Conservation (phyloP, 176 grass and related monocot genomes). For the Stipa capillata region DNA sequence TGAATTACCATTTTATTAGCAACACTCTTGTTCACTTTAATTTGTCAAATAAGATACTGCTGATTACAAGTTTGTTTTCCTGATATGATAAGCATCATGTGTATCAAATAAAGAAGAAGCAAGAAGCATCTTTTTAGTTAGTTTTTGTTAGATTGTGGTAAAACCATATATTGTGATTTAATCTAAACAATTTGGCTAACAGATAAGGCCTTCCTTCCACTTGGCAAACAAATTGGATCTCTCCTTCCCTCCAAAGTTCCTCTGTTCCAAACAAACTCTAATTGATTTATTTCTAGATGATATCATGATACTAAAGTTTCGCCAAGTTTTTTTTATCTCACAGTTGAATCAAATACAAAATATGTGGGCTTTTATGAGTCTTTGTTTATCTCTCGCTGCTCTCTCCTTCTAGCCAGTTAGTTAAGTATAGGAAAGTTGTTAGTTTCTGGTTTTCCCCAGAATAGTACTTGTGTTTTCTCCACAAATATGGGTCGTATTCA, state of each 20-base stretch:
- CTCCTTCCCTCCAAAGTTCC: background rate
- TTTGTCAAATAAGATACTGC: constrained; percentile 5
- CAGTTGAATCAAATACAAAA: background rate
- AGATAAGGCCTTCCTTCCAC: background rate
- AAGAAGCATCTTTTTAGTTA: background rate
- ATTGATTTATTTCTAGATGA: background rate
- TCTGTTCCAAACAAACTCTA: background rate
- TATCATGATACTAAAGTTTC: background rate
- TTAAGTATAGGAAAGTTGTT: background rate
- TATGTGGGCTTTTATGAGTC: background rate
- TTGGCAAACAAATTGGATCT: background rate
- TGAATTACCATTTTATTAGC: background rate
- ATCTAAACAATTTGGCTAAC: background rate
- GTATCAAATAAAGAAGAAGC: background rate
- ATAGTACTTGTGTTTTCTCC: background rate
- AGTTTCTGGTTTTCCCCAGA: background rate
- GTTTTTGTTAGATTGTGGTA: background rate
- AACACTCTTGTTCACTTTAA: background rate
- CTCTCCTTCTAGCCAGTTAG: background rate
- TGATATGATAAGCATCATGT: background rate
- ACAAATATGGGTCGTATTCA: background rate
- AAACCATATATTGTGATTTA: background rate
- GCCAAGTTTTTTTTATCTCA: too few species aligned
- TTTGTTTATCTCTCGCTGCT: background rate
- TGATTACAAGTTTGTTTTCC: background rate